Conservation (phyloP, 306 rosid genomes). For the Citrullus amarus region DNA sequence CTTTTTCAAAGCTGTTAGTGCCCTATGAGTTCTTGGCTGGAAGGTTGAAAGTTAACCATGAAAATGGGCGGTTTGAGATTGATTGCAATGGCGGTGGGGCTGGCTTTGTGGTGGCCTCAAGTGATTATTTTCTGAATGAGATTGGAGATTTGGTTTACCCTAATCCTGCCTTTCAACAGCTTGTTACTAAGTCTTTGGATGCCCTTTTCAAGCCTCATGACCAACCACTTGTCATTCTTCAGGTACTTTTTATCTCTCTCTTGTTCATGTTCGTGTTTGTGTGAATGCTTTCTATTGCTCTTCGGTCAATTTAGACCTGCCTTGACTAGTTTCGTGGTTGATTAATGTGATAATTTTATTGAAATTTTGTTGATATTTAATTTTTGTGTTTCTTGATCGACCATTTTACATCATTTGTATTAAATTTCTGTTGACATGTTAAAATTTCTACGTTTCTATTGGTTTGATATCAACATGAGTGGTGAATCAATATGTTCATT, state of each 20-base stretch:
- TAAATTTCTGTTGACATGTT: too few species aligned
- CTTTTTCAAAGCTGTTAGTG: slow-evolving; percentile 36
- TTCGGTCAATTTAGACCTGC: too few species aligned
- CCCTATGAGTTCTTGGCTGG: slow-evolving; percentile 52
- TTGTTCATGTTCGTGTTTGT: too few species aligned
- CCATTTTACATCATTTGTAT: too few species aligned
- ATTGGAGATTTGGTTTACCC: slow-evolving; percentile 62
- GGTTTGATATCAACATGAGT: too few species aligned
- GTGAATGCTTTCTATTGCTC: too few species aligned
- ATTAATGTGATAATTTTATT: too few species aligned
- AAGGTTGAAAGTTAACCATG: slow-evolving; percentile 28
- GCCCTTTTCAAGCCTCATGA: slow-evolving; percentile 25
- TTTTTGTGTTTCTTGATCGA: too few species aligned
- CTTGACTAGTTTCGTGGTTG: too few species aligned
- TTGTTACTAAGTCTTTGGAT: slow-evolving; percentile 34
- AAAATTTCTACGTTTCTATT: too few species aligned
- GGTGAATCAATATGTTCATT: too few species aligned
- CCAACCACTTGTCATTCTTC: slow-evolving; percentile 35
- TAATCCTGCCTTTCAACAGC: slow-evolving; percentile 51
- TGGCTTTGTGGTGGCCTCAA: slow-evolving; percentile 54
- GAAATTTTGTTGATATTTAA: too few species aligned
- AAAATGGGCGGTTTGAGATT: slow-evolving; percentile 41
- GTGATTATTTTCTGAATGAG: slow-evolving; percentile 34
- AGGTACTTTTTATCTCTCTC: slow-evolving; percentile 27
- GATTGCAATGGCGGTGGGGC: slow-evolving; percentile 52